phyloP scores from a whole-genome alignment of 768 basidiomycete species.

The Pleurotus pulmonarius region DNA sequence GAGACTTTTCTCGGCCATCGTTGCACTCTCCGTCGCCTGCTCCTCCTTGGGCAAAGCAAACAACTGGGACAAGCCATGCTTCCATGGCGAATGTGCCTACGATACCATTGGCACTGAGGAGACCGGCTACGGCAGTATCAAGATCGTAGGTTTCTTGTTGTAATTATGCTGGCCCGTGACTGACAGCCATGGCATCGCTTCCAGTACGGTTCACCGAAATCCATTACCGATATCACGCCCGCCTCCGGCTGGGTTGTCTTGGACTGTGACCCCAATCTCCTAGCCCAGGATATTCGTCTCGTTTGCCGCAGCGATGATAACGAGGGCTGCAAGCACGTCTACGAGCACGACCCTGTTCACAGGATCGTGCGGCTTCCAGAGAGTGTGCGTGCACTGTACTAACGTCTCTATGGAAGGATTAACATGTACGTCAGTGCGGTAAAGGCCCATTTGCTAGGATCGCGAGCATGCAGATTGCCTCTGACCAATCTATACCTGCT shows the following conservation, averaged over 20 bases:
- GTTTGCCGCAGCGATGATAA: slow-evolving; percentile 10
- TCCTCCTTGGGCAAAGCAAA: slow-evolving; percentile 6
- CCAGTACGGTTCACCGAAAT: slow-evolving; percentile 2
- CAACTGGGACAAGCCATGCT: slow-evolving; percentile 22
- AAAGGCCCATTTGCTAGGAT: slow-evolving; percentile 32
- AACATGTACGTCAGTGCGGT: slow-evolving; percentile 28
- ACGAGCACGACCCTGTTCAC: slow-evolving; percentile 31
- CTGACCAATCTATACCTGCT: slow-evolving; percentile 31
- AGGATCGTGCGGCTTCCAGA: slow-evolving; percentile 53
- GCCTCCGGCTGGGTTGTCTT: slow-evolving; percentile 1
- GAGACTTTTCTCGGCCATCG: background rate
- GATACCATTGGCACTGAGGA: slow-evolving; percentile 7
- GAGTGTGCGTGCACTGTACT: slow-evolving; percentile 29
- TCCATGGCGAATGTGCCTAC: slow-evolving; percentile 19
- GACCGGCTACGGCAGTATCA: slow-evolving; percentile 5
- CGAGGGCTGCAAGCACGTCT: slow-evolving; percentile 36
- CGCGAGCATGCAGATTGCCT: slow-evolving; percentile 27
- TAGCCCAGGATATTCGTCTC: slow-evolving; percentile 2
- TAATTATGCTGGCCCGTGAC: background rate
- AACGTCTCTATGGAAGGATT: background rate
- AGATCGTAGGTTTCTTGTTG: background rate
- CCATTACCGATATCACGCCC: slow-evolving; percentile 4
- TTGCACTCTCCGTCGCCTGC: background rate
- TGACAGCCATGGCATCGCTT: background rate
- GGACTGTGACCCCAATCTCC: slow-evolving; percentile 4